Conservation (phyloP, 2,329 filamentous ascomycete genomes). For the Hypoxylon sp. region DNA sequence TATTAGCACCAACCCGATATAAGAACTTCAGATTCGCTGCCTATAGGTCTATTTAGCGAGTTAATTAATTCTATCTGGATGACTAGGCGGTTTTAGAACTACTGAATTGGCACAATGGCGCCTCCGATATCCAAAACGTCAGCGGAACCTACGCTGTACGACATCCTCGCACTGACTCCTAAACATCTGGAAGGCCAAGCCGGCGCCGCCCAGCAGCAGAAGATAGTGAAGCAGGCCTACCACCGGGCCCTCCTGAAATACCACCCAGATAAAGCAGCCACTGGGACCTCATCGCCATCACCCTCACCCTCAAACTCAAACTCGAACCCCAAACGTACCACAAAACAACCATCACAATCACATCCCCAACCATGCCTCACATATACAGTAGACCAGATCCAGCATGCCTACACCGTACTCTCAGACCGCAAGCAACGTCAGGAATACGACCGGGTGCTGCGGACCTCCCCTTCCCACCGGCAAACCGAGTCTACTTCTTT, state of each 20-base stretch:
- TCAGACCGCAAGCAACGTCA: conserved; percentile 63
- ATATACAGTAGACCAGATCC: conserved; percentile 74
- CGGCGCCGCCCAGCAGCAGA: conserved; percentile 61
- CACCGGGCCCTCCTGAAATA: conserved; percentile 73
- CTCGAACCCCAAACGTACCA: conserved; percentile 21
- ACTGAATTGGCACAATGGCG: conserved; percentile 41
- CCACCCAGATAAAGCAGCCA: conserved; percentile 71
- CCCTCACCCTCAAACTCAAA: conserved; percentile 21
- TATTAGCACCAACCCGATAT: conserved; percentile 25
- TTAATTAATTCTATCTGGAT: not conserved
- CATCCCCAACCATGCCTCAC: conserved; percentile 39
- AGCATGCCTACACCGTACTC: conserved; percentile 69
- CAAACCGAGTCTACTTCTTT: conserved; percentile 36
- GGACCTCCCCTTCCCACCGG: conserved; percentile 41
- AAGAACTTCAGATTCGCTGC: conserved; percentile 16
- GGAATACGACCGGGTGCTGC: conserved; percentile 67
- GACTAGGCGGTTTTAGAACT: not conserved
- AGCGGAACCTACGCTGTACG: conserved; percentile 66
- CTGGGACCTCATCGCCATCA: conserved; percentile 27
- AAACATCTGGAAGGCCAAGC: conserved; percentile 60
- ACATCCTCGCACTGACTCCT: conserved; percentile 69
- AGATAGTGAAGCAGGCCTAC: conserved; percentile 70
- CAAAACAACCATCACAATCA: not conserved
- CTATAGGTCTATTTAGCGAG: not conserved
- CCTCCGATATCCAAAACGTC: conserved; percentile 48